A percentile compares a stretch with the other conserved stretches of the same genome.
Evolutionary conservation across 2,329 filamentous ascomycete genomes (phyloP).

Genomic region (Sclerotinia nivalis): DNA sequence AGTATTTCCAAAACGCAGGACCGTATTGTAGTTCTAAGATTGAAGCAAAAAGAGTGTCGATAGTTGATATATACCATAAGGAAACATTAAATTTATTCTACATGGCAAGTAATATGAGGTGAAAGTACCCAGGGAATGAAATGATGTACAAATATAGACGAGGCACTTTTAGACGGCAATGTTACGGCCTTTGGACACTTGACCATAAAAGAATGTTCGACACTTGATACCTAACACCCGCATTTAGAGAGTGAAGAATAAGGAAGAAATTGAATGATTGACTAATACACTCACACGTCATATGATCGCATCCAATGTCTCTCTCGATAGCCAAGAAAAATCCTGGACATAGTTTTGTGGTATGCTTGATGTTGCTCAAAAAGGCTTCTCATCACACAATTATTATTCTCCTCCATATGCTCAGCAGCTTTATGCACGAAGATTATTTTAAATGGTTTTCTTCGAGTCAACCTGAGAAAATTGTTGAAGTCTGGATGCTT

Average conservation of each 20-base stretch:
- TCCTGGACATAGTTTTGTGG: conserved; percentile 10
- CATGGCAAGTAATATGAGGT: not conserved
- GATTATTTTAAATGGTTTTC: not conserved
- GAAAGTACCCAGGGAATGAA: not conserved
- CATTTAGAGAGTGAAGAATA: not conserved
- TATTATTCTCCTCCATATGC: not conserved
- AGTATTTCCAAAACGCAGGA: not conserved
- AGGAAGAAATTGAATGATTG: not conserved
- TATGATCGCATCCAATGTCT: not conserved
- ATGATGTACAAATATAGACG: not conserved
- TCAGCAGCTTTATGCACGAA: not conserved
- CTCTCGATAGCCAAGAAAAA: not conserved
- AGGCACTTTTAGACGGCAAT: too few species aligned
- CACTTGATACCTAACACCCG: not conserved
- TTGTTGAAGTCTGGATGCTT: not conserved
- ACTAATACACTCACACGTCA: not conserved
- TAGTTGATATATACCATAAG: not conserved
- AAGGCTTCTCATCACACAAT: not conserved
- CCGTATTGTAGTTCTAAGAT: not conserved
- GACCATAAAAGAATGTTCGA: not conserved
- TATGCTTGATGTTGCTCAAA: not conserved
- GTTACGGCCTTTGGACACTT: not conserved
- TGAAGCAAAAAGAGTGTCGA: not conserved
- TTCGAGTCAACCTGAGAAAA: not conserved
- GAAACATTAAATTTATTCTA: not conserved